phyloP scores from a whole-genome alignment of 345 rosid species.

The Salix viminalis region DNA sequence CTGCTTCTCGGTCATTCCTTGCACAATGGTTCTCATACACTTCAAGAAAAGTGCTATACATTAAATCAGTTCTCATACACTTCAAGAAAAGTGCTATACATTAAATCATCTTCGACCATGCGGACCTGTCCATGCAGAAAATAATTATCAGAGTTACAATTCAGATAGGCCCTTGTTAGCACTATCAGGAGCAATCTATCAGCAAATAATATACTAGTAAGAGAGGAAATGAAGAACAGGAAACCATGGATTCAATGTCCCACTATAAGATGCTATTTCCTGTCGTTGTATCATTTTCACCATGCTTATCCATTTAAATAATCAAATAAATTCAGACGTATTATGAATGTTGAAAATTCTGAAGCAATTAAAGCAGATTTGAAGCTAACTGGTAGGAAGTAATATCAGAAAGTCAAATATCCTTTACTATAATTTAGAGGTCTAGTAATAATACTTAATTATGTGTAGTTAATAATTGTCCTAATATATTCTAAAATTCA shows the following conservation, averaged over 20 bases:
- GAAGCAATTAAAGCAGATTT: no score
- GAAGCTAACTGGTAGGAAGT: no score
- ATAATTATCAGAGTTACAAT: background rate
- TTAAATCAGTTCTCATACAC: no score
- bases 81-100: no score
- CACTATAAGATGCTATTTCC: background rate
- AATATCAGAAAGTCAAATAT: no score
- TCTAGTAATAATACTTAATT: no score
- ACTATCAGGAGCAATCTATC: background rate
- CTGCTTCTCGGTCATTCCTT: constrained; percentile 86
- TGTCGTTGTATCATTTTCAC: background rate
- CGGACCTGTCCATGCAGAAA: constrained; percentile 57
- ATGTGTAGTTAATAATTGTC: no score
- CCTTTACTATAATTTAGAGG: no score
- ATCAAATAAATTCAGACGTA: background rate
- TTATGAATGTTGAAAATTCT: no score
- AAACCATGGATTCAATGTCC: background rate
- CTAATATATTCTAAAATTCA: no score
- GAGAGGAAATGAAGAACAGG: background rate
- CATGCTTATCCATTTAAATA: background rate
- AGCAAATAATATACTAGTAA: background rate
- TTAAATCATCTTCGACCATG: constrained; percentile 99
- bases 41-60: constrained; percentile 96
- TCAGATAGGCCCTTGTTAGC: background rate
- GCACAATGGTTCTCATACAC: constrained; percentile 97